phyloP scores from a whole-genome alignment of 2,329 filamentous ascomycete species.

The Tothia fuscella region DNA sequence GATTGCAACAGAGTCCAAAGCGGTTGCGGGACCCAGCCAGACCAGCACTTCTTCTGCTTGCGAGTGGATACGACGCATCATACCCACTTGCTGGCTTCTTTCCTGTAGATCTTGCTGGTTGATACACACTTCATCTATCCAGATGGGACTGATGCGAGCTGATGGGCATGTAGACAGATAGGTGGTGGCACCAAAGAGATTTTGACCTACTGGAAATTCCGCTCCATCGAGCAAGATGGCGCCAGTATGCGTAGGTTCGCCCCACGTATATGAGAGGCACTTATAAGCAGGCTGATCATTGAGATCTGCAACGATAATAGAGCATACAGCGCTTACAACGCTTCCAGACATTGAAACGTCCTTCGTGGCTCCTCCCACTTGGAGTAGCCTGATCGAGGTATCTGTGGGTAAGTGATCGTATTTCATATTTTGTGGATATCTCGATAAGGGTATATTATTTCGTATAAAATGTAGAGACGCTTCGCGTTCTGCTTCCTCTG shows the following conservation, averaged over 20 bases:
- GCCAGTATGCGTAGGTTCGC: neutral
- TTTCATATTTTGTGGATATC: too few relatives aligned
- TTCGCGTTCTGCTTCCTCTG: too few relatives aligned
- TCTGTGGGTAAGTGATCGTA: too few relatives aligned
- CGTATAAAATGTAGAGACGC: too few relatives aligned
- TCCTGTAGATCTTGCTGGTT: constrained; percentile 4
- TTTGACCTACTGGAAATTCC: neutral
- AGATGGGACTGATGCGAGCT: neutral
- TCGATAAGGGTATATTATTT: too few relatives aligned
- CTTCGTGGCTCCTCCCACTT: too few relatives aligned
- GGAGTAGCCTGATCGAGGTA: too few relatives aligned
- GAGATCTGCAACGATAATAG: neutral
- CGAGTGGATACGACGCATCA: neutral
- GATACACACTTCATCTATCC: constrained; percentile 1
- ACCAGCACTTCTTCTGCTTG: neutral
- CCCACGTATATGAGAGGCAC: constrained; percentile 3
- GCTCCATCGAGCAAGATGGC: neutral
- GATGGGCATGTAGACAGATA: neutral
- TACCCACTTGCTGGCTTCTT: neutral
- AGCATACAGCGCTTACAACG: neutral
- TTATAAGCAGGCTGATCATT: neutral
- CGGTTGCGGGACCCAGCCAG: constrained; percentile 1
- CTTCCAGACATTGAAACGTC: neutral
- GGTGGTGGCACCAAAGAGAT: too few relatives aligned
- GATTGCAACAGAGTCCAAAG: too few relatives aligned